phyloP scores from a whole-genome alignment of 768 basidiomycete species.

The Tremella mesenterica region DNA sequence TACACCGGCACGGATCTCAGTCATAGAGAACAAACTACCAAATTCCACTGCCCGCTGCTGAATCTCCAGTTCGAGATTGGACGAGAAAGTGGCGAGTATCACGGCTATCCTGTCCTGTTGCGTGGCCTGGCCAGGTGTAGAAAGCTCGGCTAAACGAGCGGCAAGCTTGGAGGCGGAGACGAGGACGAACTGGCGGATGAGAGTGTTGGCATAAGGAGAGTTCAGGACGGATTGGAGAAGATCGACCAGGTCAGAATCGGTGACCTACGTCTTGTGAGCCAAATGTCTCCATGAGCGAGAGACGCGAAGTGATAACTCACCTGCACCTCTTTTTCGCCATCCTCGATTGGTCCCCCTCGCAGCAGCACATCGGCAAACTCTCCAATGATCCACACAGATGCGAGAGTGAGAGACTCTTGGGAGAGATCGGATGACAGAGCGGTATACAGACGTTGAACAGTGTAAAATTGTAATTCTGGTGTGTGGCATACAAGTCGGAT shows the following conservation, averaged over 20 bases:
- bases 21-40: slow-evolving; percentile 58
- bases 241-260: slow-evolving; percentile 75
- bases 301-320: slow-evolving; percentile 47
- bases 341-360: slow-evolving; percentile 71
- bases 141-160: slow-evolving; percentile 55
- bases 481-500: slow-evolving; percentile 94
- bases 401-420: slow-evolving; percentile 87
- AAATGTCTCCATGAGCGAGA: background rate
- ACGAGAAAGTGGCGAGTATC: slow-evolving; percentile 69
- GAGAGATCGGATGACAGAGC: slow-evolving; percentile 86
- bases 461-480: slow-evolving; percentile 91
- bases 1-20: slow-evolving; percentile 56
- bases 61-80: slow-evolving; percentile 83
- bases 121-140: slow-evolving; percentile 12
- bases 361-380: slow-evolving; percentile 89
- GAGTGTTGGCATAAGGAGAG: slow-evolving; percentile 87
- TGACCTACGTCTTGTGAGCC: slow-evolving; percentile 49
- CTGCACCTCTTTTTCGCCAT: slow-evolving; percentile 58
- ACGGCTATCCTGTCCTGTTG: slow-evolving; percentile 67
- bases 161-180: slow-evolving; percentile 83
- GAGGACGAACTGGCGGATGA: slow-evolving; percentile 85
- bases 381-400: slow-evolving; percentile 90
- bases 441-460: slow-evolving; percentile 78
- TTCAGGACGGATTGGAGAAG: slow-evolving; percentile 76
- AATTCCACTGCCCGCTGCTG: slow-evolving; percentile 96